Base-by-base conservation (phyloP, 768 basidiomycete genomes). In the Lanmaoa pseudosensibilis region DNA sequence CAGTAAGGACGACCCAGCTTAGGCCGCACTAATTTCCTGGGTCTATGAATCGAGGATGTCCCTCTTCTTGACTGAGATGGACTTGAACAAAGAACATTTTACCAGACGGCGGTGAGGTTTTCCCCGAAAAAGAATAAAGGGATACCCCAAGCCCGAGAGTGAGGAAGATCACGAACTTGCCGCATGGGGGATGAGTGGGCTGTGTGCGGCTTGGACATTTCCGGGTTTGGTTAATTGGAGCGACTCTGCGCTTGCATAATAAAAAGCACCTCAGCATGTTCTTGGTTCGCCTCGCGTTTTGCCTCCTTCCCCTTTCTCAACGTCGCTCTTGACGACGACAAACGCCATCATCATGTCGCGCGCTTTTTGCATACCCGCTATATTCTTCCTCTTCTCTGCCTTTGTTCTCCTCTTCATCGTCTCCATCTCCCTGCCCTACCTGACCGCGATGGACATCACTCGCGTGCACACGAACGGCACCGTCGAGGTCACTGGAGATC, bases 371-470 rank as follows among this genome's bases (percentile, higher is more conserved):
- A 75, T 90, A 57, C 84, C 85, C 4, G 86, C 83, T 33, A 62
- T 82, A 37, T 69, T 83, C 60, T 77, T 83, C 61, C 73, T 90
- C 51, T 74, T 82, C 63, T 73, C 69, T 43, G 88, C 90, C 27
- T 80, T 90, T 55, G 78, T 86, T 2, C 80, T 91, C 58, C 81
- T 80, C 61, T 75, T 90, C 66, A 73, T 91, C 59, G 81, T 84
- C 33, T 84, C 88, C 13, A 77, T 92, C 47, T 91, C 89, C 16
- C 74, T 90, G 4, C 90, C 90, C 1, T 84, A 74, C 72, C 76
- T 92, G 21, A 76, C 84, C 19, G 82, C 79, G 0, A 74, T 90
- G 61, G 89, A 90, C 70, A 76, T 92, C 64, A 77, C 80, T 15
- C 84, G 88, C 30, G 77, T 81, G 12, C 78, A 81, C 51, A 83